Conservation (phyloP, 495 filamentous ascomycete species). For the Paragyromitra xinjiangensis region DNA sequence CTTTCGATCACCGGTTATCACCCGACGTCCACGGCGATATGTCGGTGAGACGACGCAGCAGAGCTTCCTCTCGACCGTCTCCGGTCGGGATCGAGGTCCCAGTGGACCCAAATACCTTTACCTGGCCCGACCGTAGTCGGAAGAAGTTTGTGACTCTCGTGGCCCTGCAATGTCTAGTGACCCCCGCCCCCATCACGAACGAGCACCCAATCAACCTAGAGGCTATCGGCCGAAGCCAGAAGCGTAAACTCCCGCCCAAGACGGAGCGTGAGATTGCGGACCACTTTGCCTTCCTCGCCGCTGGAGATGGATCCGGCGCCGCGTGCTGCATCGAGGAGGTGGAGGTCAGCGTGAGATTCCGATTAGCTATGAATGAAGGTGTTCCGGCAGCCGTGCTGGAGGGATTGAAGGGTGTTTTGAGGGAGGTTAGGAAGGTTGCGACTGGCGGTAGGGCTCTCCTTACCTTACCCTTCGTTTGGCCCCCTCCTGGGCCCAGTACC, state of each 20-base stretch:
- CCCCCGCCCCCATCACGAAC: slow-evolving; percentile 36
- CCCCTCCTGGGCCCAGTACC: slow-evolving; percentile 9
- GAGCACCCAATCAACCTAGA: slow-evolving; percentile 37
- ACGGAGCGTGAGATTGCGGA: slow-evolving; percentile 54
- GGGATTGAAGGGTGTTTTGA: slow-evolving; percentile 46
- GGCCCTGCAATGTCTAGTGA: slow-evolving; percentile 52
- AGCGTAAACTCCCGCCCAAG: slow-evolving; percentile 47
- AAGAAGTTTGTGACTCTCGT: slow-evolving; percentile 54
- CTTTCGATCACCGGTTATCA: slow-evolving; percentile 32
- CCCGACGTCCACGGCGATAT: slow-evolving; percentile 16
- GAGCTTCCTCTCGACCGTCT: slow-evolving; percentile 42
- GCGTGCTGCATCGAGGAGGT: slow-evolving; percentile 57
- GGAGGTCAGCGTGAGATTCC: slow-evolving; percentile 44
- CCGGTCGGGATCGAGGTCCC: slow-evolving; percentile 42
- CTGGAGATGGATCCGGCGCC: slow-evolving; percentile 49
- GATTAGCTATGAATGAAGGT: slow-evolving; percentile 57
- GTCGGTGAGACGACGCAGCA: slow-evolving; percentile 46
- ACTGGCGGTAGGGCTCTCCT: slow-evolving; percentile 49
- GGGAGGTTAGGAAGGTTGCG: slow-evolving; percentile 50
- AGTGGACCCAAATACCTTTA: slow-evolving; percentile 53
- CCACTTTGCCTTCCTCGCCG: slow-evolving; percentile 57
- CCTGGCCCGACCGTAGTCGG: slow-evolving; percentile 50
- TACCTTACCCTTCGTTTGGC: slow-evolving; percentile 33
- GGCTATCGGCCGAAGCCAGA: neutral
- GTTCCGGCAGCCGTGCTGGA: slow-evolving; percentile 52